Evolutionary conservation across 148 eudicot genomes (phyloP).

Genomic region (Suaeda aralocaspica): DNA sequence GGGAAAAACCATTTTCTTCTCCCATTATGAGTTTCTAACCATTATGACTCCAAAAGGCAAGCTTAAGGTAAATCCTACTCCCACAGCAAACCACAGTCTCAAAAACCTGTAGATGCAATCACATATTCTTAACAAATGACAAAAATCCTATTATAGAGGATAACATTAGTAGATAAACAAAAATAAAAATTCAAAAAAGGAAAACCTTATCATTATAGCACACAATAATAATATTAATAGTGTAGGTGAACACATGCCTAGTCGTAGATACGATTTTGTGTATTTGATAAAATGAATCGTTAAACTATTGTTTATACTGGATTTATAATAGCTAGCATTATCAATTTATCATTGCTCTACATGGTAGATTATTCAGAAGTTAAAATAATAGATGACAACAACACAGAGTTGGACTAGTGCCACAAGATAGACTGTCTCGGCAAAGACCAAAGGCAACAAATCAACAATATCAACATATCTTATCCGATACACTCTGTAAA

Average conservation of each 20-base stretch:
- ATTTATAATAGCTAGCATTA: too few species aligned
- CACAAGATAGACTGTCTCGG: not conserved
- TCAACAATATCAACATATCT: too few species aligned
- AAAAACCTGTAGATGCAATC: conserved; percentile 43
- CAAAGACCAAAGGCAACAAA: not conserved
- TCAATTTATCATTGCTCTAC: too few species aligned
- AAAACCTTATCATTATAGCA: not conserved
- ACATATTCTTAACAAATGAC: too few species aligned
- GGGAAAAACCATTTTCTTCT: not conserved
- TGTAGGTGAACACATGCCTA: too few species aligned
- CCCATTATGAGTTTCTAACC: conserved; percentile 38
- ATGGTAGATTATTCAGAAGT: not conserved
- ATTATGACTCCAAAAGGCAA: conserved; percentile 59
- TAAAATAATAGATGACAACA: not conserved
- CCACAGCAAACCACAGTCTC: conserved; percentile 72
- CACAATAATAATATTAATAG: too few species aligned
- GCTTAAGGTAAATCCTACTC: conserved; percentile 67
- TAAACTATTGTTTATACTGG: too few species aligned
- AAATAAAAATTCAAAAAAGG: too few species aligned
- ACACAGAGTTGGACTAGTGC: not conserved
- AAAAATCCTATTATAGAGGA: not conserved
- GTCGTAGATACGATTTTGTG: too few species aligned
- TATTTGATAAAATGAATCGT: too few species aligned
- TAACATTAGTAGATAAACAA: too few species aligned
- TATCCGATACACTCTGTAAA: too few species aligned